These are phyloP conservation scores for Cercospora sp. DNA, from an alignment of 2,329 filamentous ascomycete genomes.

Conservation along the genomic window DNA sequence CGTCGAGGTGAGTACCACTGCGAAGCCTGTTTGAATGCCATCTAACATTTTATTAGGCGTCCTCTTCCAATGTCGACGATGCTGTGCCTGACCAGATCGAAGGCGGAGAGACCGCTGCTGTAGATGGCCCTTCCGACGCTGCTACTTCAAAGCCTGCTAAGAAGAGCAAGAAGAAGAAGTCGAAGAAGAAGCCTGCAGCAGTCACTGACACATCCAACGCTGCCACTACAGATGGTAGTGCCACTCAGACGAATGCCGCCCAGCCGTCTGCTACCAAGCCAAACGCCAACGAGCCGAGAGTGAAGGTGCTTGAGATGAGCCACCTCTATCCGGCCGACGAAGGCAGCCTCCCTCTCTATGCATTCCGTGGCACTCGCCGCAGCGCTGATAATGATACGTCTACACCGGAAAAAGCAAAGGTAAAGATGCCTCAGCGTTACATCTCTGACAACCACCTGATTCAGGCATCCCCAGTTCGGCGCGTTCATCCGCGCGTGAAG, in stretches of 20 bases:
- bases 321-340: constrained; percentile 11
- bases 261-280: not conserved
- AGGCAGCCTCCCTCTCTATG: constrained; percentile 9
- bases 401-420: constrained; percentile 9
- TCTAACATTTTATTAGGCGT: not conserved
- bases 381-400: not conserved
- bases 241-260: not conserved
- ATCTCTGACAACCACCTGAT: constrained; percentile 9
- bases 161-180: constrained; percentile 18
- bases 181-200: constrained; percentile 7
- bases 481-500: constrained; percentile 8
- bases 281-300: not conserved
- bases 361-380: constrained; percentile 4
- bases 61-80: not conserved
- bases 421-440: constrained; percentile 7
- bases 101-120: not conserved
- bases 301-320: constrained; percentile 16
- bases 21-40: not conserved
- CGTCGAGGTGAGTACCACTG: not conserved
- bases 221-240: not conserved
- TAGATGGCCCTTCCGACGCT: not conserved
- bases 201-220: not conserved
- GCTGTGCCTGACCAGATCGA: not conserved
- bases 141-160: constrained; percentile 13
- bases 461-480: constrained; percentile 5